Base-by-base conservation (phyloP, 2,329 filamentous ascomycete genomes). In the Fusarium sp. region DNA sequence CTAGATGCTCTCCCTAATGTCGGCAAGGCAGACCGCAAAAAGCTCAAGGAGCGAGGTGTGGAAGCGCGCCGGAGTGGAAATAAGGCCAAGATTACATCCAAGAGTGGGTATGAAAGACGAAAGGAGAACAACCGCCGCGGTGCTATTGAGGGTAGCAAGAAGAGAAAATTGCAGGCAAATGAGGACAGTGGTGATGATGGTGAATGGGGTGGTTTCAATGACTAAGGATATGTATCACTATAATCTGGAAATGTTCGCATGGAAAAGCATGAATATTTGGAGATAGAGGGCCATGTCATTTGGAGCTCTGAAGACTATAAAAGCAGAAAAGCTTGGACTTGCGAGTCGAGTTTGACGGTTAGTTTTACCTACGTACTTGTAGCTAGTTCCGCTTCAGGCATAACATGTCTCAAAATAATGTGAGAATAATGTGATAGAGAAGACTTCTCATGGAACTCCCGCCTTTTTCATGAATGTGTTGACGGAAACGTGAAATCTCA, bases 1-100 rank as follows among this genome's bases (percentile, higher is more conserved):
- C 85, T 98, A 10, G 93, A 97, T 79, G 92, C 94, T 6, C 85
- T 99, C 71, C 96, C 96, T 0, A 92, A 92, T 70, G 90, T 96
- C 25, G 91, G 86, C 76, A 98, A 98, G 86, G 90, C 92, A 56
- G 93, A 95, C 69, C 93, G 92, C 84, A 92, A 95, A 85, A 90
- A 90, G 79, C 82, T 99, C 73, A 97, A 94, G 86, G 90, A 90
- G 79, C 87, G 91, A 73, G 96, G 96, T 10, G 92, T 98, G 15
- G 92, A 95, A 81, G 91, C 90, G 7, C 86, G 94, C 46, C 79
- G 86, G 52, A 82, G 77, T 59, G 83, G 82, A 9, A 78, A 64
- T 71, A 76, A 81, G 78, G 87, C 89, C 27, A 90, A 90, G 79
- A 98, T 98, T 76, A 95, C 94, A 73, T 94, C 92, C 2, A 93